Percentiles rank a stretch among this genome's conserved stretches.
These are phyloP conservation scores for Cercospora brassicicola DNA, from an alignment of 2,329 filamentous ascomycete species.

Conservation along the genomic window DNA sequence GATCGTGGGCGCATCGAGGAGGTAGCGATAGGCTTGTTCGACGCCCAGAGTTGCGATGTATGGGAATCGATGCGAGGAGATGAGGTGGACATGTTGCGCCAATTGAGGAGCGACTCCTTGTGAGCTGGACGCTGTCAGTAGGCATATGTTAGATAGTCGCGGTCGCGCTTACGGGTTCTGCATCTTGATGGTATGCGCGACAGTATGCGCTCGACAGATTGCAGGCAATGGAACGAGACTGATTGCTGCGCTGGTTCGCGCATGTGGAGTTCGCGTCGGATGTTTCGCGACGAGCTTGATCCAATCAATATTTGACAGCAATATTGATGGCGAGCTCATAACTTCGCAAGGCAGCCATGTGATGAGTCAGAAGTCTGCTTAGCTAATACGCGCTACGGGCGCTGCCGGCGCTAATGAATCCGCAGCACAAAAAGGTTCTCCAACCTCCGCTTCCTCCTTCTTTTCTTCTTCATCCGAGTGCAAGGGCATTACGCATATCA, in stretches of 20 bases:
- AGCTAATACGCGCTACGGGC: neutral
- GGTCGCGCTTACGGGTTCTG: conserved; percentile 24
- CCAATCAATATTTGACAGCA: neutral
- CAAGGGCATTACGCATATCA: conserved; percentile 78
- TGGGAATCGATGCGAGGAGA: conserved; percentile 81
- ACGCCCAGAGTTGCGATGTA: conserved; percentile 68
- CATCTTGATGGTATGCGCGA: conserved; percentile 23
- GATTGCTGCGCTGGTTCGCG: neutral
- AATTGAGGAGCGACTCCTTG: conserved; percentile 29
- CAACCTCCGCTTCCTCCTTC: neutral
- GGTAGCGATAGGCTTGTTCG: conserved; percentile 77
- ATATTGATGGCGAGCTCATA: neutral
- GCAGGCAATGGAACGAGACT: conserved; percentile 5
- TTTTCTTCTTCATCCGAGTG: conserved; percentile 6
- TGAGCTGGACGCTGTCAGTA: conserved; percentile 24
- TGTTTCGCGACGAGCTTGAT: conserved; percentile 6
- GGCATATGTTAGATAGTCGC: neutral
- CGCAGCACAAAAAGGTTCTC: neutral
- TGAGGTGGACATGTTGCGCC: conserved; percentile 72
- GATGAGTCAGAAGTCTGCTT: neutral
- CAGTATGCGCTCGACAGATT: neutral
- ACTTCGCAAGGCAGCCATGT: neutral
- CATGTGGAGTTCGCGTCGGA: neutral
- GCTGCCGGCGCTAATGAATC: neutral
- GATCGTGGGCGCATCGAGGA: conserved; percentile 79